Percentiles rank a stretch among this genome's conserved stretches.
Conservation (phyloP, 371 early-diverging fungal genomes). For the Rhizomucor miehei region DNA sequence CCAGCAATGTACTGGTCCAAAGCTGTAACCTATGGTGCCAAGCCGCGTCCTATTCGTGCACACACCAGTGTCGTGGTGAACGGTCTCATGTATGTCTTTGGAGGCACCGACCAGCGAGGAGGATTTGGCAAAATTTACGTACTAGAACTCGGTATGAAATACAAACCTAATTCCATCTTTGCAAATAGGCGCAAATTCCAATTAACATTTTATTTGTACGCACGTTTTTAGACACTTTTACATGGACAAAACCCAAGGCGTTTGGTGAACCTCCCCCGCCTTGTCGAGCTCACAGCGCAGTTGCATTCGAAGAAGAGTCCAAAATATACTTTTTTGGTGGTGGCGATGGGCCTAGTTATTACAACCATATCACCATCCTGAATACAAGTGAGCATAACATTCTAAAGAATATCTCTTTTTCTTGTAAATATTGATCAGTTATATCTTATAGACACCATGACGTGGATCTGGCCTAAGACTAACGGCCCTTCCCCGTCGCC, state of each 20-base stretch:
- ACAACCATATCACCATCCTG: slow-evolving; percentile 55
- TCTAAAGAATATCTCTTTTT: too few relatives aligned
- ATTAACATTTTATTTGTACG: not conserved
- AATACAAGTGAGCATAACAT: not conserved
- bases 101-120: slow-evolving; percentile 71
- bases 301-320: slow-evolving; percentile 52
- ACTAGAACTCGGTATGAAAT: slow-evolving; percentile 67
- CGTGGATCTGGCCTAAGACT: slow-evolving; percentile 59
- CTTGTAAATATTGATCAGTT: too few relatives aligned
- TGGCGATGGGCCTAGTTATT: slow-evolving; percentile 85
- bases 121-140: slow-evolving; percentile 76
- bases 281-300: slow-evolving; percentile 81
- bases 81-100: slow-evolving; percentile 79
- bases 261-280: slow-evolving; percentile 70
- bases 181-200: not conserved
- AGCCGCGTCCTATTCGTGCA: slow-evolving; percentile 70
- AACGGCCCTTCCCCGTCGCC: slow-evolving; percentile 59
- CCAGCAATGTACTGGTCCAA: slow-evolving; percentile 88
- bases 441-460: slow-evolving; percentile 47
- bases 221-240: slow-evolving; percentile 64
- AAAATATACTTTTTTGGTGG: slow-evolving; percentile 81
- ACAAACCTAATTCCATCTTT: too few relatives aligned
- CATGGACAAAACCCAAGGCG: slow-evolving; percentile 70
- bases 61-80: slow-evolving; percentile 77
- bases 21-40: slow-evolving; percentile 58